These are phyloP conservation scores for Coemansia sp. DNA, from an alignment of 192 early-diverging fungal species.

Conservation along the genomic window DNA sequence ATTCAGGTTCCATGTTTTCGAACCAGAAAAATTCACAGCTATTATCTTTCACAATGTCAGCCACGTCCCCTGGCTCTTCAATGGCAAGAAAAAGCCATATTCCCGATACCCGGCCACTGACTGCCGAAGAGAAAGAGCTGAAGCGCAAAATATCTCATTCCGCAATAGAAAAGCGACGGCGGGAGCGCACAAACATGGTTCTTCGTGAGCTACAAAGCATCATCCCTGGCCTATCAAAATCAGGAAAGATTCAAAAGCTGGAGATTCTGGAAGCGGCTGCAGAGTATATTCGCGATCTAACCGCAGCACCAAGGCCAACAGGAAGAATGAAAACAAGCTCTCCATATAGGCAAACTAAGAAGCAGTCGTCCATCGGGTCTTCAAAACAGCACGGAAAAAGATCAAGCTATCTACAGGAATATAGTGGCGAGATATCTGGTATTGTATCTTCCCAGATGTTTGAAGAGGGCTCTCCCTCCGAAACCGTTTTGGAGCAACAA, in stretches of 20 bases:
- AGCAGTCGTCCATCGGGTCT: not conserved
- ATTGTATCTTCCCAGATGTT: not conserved
- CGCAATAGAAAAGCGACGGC: constrained; percentile 82
- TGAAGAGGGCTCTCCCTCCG: not conserved
- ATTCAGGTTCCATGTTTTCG: not conserved
- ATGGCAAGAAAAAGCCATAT: not conserved
- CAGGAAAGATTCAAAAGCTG: constrained; percentile 54
- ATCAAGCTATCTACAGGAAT: not conserved
- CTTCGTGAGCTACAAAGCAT: constrained; percentile 76
- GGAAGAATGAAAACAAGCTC: not conserved
- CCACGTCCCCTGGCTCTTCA: not conserved
- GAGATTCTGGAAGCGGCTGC: constrained; percentile 54
- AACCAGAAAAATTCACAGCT: not conserved
- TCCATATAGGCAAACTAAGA: not conserved
- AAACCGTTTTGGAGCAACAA: constrained; percentile 7
- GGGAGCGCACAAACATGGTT: constrained; percentile 88
- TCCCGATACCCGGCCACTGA: constrained; percentile 20
- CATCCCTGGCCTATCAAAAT: constrained; percentile 61
- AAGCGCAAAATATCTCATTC: constrained; percentile 86
- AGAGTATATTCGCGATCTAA: constrained; percentile 47
- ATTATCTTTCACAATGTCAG: not conserved
- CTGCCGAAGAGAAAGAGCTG: constrained; percentile 63
- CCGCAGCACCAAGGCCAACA: constrained; percentile 6
- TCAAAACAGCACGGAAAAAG: not conserved
- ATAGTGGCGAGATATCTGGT: not conserved